phyloP scores from a whole-genome alignment of 805 yeast genomes.

The Schizosaccharomyces octosporus region DNA sequence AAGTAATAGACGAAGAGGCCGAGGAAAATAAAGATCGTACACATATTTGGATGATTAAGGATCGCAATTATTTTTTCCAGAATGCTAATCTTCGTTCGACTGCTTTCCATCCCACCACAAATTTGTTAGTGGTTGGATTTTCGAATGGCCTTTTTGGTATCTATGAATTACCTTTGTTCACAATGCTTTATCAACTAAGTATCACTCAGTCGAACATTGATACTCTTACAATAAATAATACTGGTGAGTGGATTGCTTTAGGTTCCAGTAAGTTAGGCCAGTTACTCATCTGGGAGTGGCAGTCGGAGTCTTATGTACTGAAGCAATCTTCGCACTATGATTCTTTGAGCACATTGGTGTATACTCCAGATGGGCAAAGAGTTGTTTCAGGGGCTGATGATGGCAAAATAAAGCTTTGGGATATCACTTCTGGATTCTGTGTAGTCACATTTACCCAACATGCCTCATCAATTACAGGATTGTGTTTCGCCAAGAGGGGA shows the following conservation, averaged over 20 bases:
- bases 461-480: constrained; percentile 63
- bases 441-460: constrained; percentile 81
- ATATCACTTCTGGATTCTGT: constrained; percentile 74
- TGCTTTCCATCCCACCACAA: constrained; percentile 51
- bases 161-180: constrained; percentile 65
- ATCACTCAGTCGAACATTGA: constrained; percentile 82
- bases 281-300: constrained; percentile 92
- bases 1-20: constrained; percentile 22
- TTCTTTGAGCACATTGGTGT: constrained; percentile 55
- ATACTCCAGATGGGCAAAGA: constrained; percentile 85
- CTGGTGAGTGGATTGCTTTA: constrained; percentile 94
- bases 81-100: constrained; percentile 52
- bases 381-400: constrained; percentile 89
- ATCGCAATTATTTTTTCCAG: constrained; percentile 52
- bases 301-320: constrained; percentile 78
- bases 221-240: constrained; percentile 48
- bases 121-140: constrained; percentile 69
- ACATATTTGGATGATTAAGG: constrained; percentile 48
- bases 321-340: constrained; percentile 97
- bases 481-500: constrained; percentile 69
- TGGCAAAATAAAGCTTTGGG: constrained; percentile 94
- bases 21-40: constrained; percentile 12
- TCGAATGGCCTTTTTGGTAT: constrained; percentile 72
- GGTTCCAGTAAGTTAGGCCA: constrained; percentile 87
- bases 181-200: constrained; percentile 57